Base-by-base conservation (phyloP, 371 early-diverging fungal species). In the Apophysomyces elegans region DNA sequence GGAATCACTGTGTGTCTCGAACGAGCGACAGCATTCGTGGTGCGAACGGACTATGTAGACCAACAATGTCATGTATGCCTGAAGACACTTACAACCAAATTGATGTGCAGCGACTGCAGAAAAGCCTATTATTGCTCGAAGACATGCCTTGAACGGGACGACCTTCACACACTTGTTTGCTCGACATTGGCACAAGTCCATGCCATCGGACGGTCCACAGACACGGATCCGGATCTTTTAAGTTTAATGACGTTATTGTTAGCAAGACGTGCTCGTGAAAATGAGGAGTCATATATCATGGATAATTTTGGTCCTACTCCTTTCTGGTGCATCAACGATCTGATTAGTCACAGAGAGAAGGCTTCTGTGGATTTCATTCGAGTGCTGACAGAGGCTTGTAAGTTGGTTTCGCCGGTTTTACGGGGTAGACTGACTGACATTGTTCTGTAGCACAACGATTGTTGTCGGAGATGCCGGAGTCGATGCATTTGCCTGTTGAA, bases 21-120 rank as follows among this genome's bases (percentile, higher is more conserved):
- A 67, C 66, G 76, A 63, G 86, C 88, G 6, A 71, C 84, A 1
- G 83, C 84, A 0, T 78, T 78, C 44, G 82, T 91, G 9, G 89
- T 90, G 59, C 84, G 88, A 63, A 76, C 83, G 38, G 74, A 77
- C 26, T 83, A 76, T 63, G 46, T 84, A 36, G 74, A 84, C 63
- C 76, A 80, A 62, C 77, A 85, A 47, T 91, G 91, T 69, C 88
- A 88, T 67, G 70, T 70, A 47, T 90, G 90, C 72, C 72, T 87
- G 21, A 63, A 63, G n/a, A 46, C 71, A 12, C 69, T 88, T 58
- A 39, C 58, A 65, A 78, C 71, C 61, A 73, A 60, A 72, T 70
- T 68, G 70, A 72, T 78, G 68, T 90, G 90, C 65, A 61, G 59
- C 18, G 69, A 77, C 54, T 91, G 91, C 72, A 68, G 75, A 56